Conservation (phyloP, 2,329 filamentous ascomycete species). For the Hypoxylon sp. region DNA sequence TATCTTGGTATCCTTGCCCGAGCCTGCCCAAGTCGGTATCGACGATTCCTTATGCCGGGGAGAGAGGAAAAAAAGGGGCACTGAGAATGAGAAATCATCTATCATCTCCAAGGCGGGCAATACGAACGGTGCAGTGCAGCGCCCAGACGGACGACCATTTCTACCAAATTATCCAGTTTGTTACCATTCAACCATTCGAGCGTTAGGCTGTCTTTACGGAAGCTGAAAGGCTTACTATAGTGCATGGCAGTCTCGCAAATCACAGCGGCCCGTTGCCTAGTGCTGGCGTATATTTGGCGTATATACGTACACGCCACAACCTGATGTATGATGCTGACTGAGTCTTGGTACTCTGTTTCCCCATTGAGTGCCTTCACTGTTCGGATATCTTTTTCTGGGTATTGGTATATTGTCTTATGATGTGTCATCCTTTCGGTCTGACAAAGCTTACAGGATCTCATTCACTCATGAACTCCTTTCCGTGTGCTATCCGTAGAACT, state of each 20-base stretch:
- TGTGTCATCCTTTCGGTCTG: slow-evolving; percentile 25
- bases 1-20: slow-evolving; percentile 19
- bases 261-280: slow-evolving; percentile 25
- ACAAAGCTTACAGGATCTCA: slow-evolving; percentile 32
- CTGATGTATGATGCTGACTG: slow-evolving; percentile 17
- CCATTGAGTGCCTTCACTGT: no score
- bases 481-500: slow-evolving; percentile 7
- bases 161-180: slow-evolving; percentile 33
- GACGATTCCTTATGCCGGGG: slow-evolving; percentile 12
- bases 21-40: slow-evolving; percentile 17
- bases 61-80: not conserved
- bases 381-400: slow-evolving; percentile 1
- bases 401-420: slow-evolving; percentile 6
- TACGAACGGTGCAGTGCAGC: slow-evolving; percentile 13
- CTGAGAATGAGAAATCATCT: not conserved
- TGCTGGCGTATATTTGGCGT: slow-evolving; percentile 2
- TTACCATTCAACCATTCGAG: slow-evolving; percentile 24
- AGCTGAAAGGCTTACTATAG: slow-evolving; percentile 33
- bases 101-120: slow-evolving; percentile 6
- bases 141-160: slow-evolving; percentile 31
- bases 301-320: slow-evolving; percentile 17
- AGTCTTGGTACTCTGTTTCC: no score
- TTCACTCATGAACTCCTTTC: slow-evolving; percentile 13
- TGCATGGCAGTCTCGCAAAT: slow-evolving; percentile 23
- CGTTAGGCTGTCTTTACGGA: slow-evolving; percentile 19